Percentiles rank a stretch among this genome's conserved stretches.
Conservation (phyloP, 805 yeast species). For the Suhomyces emberorum region DNA sequence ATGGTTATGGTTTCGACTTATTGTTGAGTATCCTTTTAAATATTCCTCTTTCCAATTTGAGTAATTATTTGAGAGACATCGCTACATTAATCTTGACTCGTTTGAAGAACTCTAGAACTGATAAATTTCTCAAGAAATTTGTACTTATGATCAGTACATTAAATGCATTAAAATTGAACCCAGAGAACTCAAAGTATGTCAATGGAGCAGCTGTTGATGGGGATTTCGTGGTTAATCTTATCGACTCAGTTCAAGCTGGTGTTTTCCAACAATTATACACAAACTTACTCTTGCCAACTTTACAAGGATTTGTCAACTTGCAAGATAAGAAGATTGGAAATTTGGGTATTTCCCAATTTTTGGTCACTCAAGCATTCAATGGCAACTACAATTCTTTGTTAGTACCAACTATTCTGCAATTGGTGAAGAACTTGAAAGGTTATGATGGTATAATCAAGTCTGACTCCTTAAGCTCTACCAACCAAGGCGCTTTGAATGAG, state of each 20-base stretch:
- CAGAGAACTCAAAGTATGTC: not conserved
- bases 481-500: conserved; percentile 32
- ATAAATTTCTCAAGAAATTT: conserved; percentile 70
- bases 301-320: conserved; percentile 46
- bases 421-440: conserved; percentile 26
- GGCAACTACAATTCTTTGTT: conserved; percentile 20
- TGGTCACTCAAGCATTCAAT: conserved; percentile 24
- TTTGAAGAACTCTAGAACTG: conserved; percentile 77
- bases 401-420: conserved; percentile 30
- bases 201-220: conserved; percentile 21
- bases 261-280: conserved; percentile 50
- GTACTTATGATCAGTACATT: conserved; percentile 53
- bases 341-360: conserved; percentile 47
- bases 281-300: conserved; percentile 52
- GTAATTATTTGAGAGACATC: conserved; percentile 62
- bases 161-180: not conserved
- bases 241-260: conserved; percentile 70
- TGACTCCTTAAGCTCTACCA: conserved; percentile 14
- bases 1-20: conserved; percentile 79
- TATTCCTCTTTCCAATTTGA: conserved; percentile 49
- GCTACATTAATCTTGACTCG: conserved; percentile 76
- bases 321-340: conserved; percentile 53
- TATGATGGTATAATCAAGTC: conserved; percentile 27
- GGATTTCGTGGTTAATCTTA: conserved; percentile 55
- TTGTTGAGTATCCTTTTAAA: conserved; percentile 63